Evolutionary conservation across 2,329 filamentous ascomycete species (phyloP).

Genomic region (Acarospora socialis): DNA sequence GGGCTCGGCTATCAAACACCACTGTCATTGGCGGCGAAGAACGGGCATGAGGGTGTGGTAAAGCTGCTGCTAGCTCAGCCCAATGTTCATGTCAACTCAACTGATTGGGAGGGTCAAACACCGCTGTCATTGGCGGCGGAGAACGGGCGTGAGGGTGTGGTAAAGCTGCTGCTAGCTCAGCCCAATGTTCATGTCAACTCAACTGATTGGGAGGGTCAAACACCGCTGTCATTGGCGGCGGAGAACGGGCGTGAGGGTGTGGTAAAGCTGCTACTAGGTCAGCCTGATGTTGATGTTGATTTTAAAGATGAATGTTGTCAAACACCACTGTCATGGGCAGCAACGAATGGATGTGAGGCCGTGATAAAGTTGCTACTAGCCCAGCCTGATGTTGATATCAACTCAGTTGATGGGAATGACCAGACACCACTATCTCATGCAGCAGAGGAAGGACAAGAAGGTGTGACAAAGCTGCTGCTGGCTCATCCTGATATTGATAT

Average conservation of each 20-base stretch:
- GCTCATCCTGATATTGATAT: slow-evolving; percentile 1
- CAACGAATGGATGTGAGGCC: slow-evolving; percentile 8
- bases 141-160: slow-evolving; percentile 1
- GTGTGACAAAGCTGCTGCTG: slow-evolving; percentile 6
- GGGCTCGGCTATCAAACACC: too few species aligned
- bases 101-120: background rate
- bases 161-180: slow-evolving; percentile 5
- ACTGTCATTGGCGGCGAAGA: slow-evolving; percentile 7
- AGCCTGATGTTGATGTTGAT: slow-evolving; percentile 5
- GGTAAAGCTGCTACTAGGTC: slow-evolving; percentile 2
- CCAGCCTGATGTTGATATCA: slow-evolving; percentile 9
- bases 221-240: slow-evolving; percentile 3
- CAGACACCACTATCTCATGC: slow-evolving; percentile 8
- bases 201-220: slow-evolving; percentile 5
- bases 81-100: background rate
- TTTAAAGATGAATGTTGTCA: too few species aligned
- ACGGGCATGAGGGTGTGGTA: slow-evolving; percentile 8
- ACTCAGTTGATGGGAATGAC: background rate
- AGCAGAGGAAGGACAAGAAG: slow-evolving; percentile 1
- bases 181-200: slow-evolving; percentile 3
- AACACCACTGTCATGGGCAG: slow-evolving; percentile 15
- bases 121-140: slow-evolving; percentile 9
- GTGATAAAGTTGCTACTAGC: slow-evolving; percentile 9
- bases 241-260: slow-evolving; percentile 1
- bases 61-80: slow-evolving; percentile 7